Conservation (phyloP, 177 flowering plant genomes). For the Vitis hybrid region DNA sequence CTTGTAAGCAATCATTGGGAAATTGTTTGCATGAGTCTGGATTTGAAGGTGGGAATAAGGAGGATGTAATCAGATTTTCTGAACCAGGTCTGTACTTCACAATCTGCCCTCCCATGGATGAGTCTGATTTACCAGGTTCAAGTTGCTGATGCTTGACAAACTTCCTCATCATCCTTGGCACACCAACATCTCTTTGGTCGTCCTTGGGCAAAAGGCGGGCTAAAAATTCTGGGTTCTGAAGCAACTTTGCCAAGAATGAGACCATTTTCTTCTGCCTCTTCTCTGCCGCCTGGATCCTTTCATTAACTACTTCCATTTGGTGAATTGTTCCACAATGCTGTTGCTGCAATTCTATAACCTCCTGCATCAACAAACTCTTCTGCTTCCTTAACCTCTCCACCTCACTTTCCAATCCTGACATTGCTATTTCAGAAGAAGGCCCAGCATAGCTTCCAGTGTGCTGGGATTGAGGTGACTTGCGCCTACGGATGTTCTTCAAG, state of each 20-base stretch:
- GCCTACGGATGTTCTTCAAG: constrained; percentile 81
- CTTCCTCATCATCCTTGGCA: constrained; percentile 52
- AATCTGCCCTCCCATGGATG: constrained; percentile 42
- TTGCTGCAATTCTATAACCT: constrained; percentile 65
- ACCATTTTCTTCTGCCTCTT: constrained; percentile 77
- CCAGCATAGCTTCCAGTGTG: constrained; percentile 36
- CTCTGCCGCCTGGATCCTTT: constrained; percentile 69
- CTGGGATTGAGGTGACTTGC: constrained; percentile 57
- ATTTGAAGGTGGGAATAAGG: constrained; percentile 16
- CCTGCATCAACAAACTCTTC: constrained; percentile 61
- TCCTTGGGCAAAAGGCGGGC: constrained; percentile 45
- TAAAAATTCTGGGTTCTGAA: constrained; percentile 70
- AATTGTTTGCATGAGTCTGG: constrained; percentile 18
- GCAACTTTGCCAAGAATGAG: constrained; percentile 66
- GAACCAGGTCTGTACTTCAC: constrained; percentile 35
- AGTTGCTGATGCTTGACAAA: constrained; percentile 52
- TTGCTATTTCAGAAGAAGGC: constrained; percentile 33
- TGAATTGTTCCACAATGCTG: constrained; percentile 57
- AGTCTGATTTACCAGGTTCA: constrained; percentile 18
- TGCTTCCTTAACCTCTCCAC: constrained; percentile 61
- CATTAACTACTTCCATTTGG: constrained; percentile 53
- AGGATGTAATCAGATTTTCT: constrained; percentile 15
- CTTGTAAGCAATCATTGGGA: constrained; percentile 31
- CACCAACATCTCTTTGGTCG: constrained; percentile 36
- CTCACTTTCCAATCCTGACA: constrained; percentile 45